Evolutionary conservation across 192 early-diverging fungal genomes (phyloP), one percentile per base, ranked within the genome.

Genomic region (Podila minutissima): DNA sequence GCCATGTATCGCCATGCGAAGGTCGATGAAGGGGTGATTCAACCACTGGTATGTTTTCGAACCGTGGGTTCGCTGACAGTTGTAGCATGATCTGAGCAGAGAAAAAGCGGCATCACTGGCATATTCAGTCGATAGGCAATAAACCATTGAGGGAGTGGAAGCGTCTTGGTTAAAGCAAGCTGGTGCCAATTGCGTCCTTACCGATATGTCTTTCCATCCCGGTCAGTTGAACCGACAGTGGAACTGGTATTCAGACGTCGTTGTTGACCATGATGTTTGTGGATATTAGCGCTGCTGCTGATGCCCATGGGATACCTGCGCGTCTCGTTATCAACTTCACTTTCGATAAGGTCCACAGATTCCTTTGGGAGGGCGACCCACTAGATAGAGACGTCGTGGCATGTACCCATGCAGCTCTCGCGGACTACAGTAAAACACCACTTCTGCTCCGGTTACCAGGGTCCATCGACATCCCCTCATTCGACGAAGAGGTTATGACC

Each of bases 311-410:
- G 15, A 88, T 91, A 20, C 90, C 89, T 7, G 81, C 90, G 17
- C 84, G 78, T 26, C 78, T 91, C 29, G 85, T 87, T 29, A 88
- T 84, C 24, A 91, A 91, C 58, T 91, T 91, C 61, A 91, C 90
- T 0, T 91, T 89, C 78, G 89, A 91, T 65, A 86, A 87, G 58
- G 90, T 88, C 2, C 87, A 88, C 51, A 65, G 64, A 2, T 87
- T 87, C 38, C 66, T 91, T 22, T 79, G 88, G 28, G 87, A 88
- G 57, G 85, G 89, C 0, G 88, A 88, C 67, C 85, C 73, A 3
- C 29, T 90, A 59, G 88, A 89, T 62, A 81, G 41, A 46, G n/a
- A n/a, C n/a, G n/a, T n/a, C n/a, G n/a, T n/a, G n/a, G n/a, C n/a
- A n/a, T n/a, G n/a, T n/a, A n/a, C n/a, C n/a, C n/a, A n/a, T n/a